These are phyloP conservation scores for Coelastrella sp. DNA, from an alignment of 139 green algal species.

Conservation along the genomic window DNA sequence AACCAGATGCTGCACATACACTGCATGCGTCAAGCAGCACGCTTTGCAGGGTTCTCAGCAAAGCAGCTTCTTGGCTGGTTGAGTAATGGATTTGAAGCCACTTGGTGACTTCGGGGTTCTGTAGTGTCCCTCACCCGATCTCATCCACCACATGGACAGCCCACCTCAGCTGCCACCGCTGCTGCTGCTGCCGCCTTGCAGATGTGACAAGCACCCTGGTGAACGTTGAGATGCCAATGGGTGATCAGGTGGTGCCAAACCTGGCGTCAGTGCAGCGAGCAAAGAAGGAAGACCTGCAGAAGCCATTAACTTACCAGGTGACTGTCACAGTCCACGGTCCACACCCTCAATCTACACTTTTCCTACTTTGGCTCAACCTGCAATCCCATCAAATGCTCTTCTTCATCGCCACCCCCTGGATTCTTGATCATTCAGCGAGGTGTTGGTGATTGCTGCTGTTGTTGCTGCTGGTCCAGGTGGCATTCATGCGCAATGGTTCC, in stretches of 20 bases:
- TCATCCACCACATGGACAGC: too few species aligned
- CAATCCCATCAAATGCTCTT: neutral
- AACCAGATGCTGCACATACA: too few species aligned
- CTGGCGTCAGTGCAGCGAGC: constrained; percentile 62
- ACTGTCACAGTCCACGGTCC: too few species aligned
- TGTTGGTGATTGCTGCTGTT: neutral
- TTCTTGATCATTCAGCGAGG: neutral
- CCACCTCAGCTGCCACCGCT: neutral
- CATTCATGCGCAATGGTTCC: constrained; percentile 67
- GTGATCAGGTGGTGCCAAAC: constrained; percentile 74
- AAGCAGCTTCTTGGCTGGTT: too few species aligned
- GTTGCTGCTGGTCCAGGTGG: constrained; percentile 37
- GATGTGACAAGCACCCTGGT: constrained; percentile 40
- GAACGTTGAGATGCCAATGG: constrained; percentile 76
- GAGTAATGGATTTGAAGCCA: too few species aligned
- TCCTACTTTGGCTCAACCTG: neutral
- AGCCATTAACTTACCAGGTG: constrained; percentile 62
- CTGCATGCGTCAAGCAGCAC: too few species aligned
- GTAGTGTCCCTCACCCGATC: too few species aligned
- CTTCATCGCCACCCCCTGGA: neutral
- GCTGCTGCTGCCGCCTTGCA: neutral
- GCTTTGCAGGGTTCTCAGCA: too few species aligned
- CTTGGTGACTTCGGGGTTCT: too few species aligned
- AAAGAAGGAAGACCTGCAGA: constrained; percentile 64
- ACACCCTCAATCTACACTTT: neutral